A percentile compares a stretch with the other conserved stretches of the same genome.
phyloP scores from a whole-genome alignment of 2,329 filamentous ascomycete species.

The Pseudogymnoascus sp. region DNA sequence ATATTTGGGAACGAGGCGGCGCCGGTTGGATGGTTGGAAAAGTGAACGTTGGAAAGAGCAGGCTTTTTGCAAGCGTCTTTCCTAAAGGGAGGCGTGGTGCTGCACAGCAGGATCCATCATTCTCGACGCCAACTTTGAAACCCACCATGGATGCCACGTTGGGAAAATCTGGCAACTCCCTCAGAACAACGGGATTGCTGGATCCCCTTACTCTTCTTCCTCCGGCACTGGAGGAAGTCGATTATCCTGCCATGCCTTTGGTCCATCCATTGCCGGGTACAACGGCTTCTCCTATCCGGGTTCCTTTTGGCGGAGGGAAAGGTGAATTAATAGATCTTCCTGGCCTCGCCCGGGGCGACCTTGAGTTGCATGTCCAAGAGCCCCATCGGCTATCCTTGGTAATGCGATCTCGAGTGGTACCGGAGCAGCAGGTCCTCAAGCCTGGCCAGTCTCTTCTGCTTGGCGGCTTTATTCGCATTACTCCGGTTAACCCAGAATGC shows the following conservation, averaged over 20 bases:
- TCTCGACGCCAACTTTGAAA: constrained; percentile 1
- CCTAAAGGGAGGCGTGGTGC: constrained; percentile 55
- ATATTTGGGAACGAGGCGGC: constrained; percentile 75
- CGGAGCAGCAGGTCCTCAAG: constrained; percentile 65
- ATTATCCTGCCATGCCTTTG: constrained; percentile 76
- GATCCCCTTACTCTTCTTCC: constrained; percentile 53
- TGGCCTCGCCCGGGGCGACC: constrained; percentile 64
- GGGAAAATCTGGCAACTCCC: neutral
- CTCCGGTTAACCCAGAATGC: constrained; percentile 55
- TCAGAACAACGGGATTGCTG: constrained; percentile 8
- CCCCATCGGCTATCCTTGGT: constrained; percentile 59
- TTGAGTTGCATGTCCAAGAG: constrained; percentile 63
- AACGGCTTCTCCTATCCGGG: constrained; percentile 86
- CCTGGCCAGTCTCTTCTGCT: constrained; percentile 73
- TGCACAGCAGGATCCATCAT: constrained; percentile 25
- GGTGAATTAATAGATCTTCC: constrained; percentile 93
- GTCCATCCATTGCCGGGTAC: constrained; percentile 85
- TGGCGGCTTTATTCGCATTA: constrained; percentile 81
- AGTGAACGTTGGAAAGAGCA: constrained; percentile 94
- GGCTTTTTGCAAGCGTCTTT: constrained; percentile 78
- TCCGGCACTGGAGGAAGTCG: constrained; percentile 60
- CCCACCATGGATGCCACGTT: neutral
- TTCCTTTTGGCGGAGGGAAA: constrained; percentile 76
- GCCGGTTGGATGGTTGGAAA: constrained; percentile 97
- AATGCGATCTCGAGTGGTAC: constrained; percentile 68